Evolutionary conservation across 345 rosid genomes (phyloP).

Genomic region (Laguncularia racemosa): DNA sequence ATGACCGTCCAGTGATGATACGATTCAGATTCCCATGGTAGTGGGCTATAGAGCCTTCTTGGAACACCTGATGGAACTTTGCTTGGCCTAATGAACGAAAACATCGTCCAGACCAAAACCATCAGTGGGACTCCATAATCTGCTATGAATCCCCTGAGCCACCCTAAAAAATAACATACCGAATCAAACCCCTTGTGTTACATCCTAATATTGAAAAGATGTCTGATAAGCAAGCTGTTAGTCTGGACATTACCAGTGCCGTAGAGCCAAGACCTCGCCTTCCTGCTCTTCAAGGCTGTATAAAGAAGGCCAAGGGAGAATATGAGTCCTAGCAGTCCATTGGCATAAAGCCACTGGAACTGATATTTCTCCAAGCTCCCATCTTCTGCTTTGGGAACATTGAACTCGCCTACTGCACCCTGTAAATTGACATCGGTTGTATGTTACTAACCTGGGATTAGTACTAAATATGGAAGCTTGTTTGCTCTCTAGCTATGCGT

Average conservation of each 20-base stretch:
- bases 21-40: conserved; percentile 94
- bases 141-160: conserved; percentile 73
- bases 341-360: conserved; percentile 7
- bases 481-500: conserved; percentile 64
- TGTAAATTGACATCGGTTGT: conserved; percentile 1
- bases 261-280: conserved; percentile 7
- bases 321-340: conserved; percentile 6
- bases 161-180: conserved; percentile 31
- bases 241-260: conserved; percentile 21
- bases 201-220: neutral
- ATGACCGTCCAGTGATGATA: conserved; percentile 82
- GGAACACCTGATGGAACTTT: conserved; percentile 81
- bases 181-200: neutral
- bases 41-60: conserved; percentile 92
- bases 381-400: conserved; percentile 2
- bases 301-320: conserved; percentile 6
- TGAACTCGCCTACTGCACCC: conserved; percentile 7
- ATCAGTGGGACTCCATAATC: conserved; percentile 92
- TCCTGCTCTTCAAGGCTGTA: conserved; percentile 6
- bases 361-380: conserved; percentile 4
- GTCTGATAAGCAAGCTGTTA: neutral
- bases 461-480: conserved; percentile 27
- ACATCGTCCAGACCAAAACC: conserved; percentile 84
- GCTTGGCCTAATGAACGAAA: conserved; percentile 62
- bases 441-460: neutral